Percentiles rank a stretch among this genome's conserved stretches.
phyloP scores from a whole-genome alignment of 768 basidiomycete genomes.

The Mycena filopes region DNA sequence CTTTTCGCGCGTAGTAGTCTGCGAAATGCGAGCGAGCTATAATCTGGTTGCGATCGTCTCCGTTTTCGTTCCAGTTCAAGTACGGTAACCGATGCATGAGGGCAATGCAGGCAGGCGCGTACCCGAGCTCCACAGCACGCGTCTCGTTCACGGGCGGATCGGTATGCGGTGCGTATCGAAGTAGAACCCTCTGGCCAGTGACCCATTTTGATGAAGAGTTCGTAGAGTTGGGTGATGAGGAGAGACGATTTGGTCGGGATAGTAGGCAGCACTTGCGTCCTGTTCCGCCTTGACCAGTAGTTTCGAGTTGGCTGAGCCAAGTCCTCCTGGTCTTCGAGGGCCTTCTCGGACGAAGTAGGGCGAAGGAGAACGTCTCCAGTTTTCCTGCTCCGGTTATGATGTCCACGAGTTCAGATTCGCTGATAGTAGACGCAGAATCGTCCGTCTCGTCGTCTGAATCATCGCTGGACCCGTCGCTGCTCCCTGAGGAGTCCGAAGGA shows the following conservation, averaged over 20 bases:
- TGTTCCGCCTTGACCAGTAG: constrained; percentile 21
- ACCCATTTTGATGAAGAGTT: constrained; percentile 23
- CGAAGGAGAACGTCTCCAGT: neutral
- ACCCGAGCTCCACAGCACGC: constrained; percentile 21
- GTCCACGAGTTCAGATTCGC: constrained; percentile 2
- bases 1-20: constrained; percentile 11
- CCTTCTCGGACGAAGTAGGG: neutral
- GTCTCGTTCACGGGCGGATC: constrained; percentile 8
- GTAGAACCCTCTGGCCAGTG: constrained; percentile 22
- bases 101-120: constrained; percentile 8
- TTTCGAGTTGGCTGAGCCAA: constrained; percentile 8
- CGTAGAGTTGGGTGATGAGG: constrained; percentile 21
- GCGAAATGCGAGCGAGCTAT: constrained; percentile 6
- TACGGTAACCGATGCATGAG: constrained; percentile 26
- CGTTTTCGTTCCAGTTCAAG: neutral
- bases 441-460: neutral
- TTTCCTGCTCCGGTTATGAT: neutral
- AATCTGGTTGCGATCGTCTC: neutral
- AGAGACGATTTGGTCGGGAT: constrained; percentile 21
- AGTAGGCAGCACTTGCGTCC: constrained; percentile 11
- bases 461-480: neutral
- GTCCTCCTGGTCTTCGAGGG: constrained; percentile 6
- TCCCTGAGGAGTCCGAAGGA: neutral
- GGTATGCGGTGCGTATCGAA: constrained; percentile 21
- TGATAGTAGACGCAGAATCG: constrained; percentile 5